Conservation (phyloP, 495 filamentous ascomycete genomes). For the Aspergillus taichungensis region DNA sequence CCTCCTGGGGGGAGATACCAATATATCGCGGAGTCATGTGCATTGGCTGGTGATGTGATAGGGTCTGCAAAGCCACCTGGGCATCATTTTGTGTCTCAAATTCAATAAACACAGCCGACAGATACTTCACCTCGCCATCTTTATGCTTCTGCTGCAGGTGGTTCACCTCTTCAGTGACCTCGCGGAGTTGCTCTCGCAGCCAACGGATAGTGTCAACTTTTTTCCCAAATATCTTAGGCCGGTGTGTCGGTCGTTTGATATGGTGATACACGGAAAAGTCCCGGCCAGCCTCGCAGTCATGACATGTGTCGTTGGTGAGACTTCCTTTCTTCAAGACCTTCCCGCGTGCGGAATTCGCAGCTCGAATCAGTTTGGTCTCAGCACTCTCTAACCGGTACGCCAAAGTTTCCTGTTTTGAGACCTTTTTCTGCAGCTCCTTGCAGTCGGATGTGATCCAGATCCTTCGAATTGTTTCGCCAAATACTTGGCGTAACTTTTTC, state of each 20-base stretch:
- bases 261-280: slow-evolving; percentile 34
- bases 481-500: slow-evolving; percentile 47
- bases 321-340: slow-evolving; percentile 30
- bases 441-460: slow-evolving; percentile 56
- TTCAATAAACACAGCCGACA: slow-evolving; percentile 76
- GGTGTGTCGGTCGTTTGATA: slow-evolving; percentile 47
- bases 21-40: slow-evolving; percentile 80
- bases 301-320: slow-evolving; percentile 14
- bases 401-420: slow-evolving; percentile 49
- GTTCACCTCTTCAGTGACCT: slow-evolving; percentile 60
- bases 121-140: slow-evolving; percentile 34
- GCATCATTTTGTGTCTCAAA: slow-evolving; percentile 72
- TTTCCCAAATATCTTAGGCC: slow-evolving; percentile 45
- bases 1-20: slow-evolving; percentile 66
- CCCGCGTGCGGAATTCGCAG: slow-evolving; percentile 46
- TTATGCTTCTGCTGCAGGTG: slow-evolving; percentile 49
- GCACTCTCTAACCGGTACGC: slow-evolving; percentile 54
- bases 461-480: slow-evolving; percentile 49
- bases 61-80: slow-evolving; percentile 69
- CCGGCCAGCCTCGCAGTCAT: slow-evolving; percentile 37
- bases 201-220: slow-evolving; percentile 86
- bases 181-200: slow-evolving; percentile 62
- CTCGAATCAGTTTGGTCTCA: slow-evolving; percentile 55
- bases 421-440: slow-evolving; percentile 45
- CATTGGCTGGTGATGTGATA: slow-evolving; percentile 75